Conservation (phyloP, 2,329 filamentous ascomycete genomes). For the Aspergillus felis region DNA sequence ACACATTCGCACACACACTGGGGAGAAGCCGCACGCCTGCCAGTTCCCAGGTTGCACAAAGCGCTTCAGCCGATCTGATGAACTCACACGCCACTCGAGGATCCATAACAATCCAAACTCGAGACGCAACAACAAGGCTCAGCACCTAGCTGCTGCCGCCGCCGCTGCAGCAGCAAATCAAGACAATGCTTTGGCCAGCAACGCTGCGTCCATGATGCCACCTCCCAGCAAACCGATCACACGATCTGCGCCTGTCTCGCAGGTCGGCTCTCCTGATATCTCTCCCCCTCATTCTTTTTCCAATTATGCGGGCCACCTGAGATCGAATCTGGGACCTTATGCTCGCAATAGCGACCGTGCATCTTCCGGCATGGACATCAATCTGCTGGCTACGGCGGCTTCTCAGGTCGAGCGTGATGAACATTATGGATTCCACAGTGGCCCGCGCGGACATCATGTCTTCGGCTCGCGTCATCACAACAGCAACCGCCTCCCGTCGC, state of each 20-base stretch:
- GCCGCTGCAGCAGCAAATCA: constrained; percentile 52
- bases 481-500: constrained; percentile 63
- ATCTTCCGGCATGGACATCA: constrained; percentile 57
- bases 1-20: constrained; percentile 95
- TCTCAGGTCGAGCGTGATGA: constrained; percentile 64
- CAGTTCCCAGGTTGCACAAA: constrained; percentile 94
- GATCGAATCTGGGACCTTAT: constrained; percentile 57
- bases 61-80: constrained; percentile 93
- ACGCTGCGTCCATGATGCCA: constrained; percentile 66
- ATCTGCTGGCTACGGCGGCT: constrained; percentile 65
- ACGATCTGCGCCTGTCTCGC: constrained; percentile 81
- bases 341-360: constrained; percentile 45
- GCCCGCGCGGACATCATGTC: constrained; percentile 46
- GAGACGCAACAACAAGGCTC: constrained; percentile 81
- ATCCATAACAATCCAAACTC: constrained; percentile 99
- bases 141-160: constrained; percentile 57
- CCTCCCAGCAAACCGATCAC: constrained; percentile 75
- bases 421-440: constrained; percentile 40
- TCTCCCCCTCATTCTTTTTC: constrained; percentile 87
- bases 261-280: constrained; percentile 87
- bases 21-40: constrained; percentile 97
- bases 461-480: constrained; percentile 44
- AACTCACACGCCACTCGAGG: constrained; percentile 91
- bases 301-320: constrained; percentile 55
- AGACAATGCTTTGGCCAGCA: constrained; percentile 44